Evolutionary conservation across 192 early-diverging fungal species (phyloP), one percentile per base, ranked within the genome.

Genomic region (Coemansia sp.): DNA sequence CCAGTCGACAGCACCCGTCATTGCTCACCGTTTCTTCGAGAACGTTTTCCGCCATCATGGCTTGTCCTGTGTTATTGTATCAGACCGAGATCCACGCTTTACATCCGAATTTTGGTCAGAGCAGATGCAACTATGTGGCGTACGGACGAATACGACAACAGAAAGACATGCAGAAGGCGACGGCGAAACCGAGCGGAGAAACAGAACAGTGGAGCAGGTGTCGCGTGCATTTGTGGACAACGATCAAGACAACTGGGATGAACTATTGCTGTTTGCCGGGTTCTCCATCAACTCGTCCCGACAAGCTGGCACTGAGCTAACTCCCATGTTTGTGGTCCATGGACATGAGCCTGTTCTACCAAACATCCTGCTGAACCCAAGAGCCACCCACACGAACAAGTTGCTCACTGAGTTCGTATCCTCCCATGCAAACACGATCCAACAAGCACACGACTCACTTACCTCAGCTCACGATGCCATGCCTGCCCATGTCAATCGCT

Each of bases 301-400:
- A 9, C 61, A 62, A 21, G 5, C 35, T 2, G 37, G n/a, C 37
- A 62, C 61, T 2, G 61, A 19, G 38, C 5, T 23, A 2, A 16
- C 38, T 3, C 32, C 61, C 5, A 62, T 62, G 61, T 37, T n/a
- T 11, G 61, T 62, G n/a, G 38, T 62, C 2, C 43, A 16, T 21
- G 61, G 61, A 9, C 17, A 62, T 23, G 61, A 62, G 38, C 61
- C 61, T 5, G 39, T 62, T 6, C 16, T 23, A 8, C 61, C 61
- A 19, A 62, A 39, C 23, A 37, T 28, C 1, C 23, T 62, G 40
- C 11, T 44, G 61, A 62, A 21, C 23, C 61, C 61, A 42, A 8
- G 17, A 16, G 17, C n/a, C 28, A 13, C 9, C 16, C 17, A 19
- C 4, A 2, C 38, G 6, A 19, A 9, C 19, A 32, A 30, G 33